A percentile compares a stretch with the other conserved stretches of the same genome.
Conservation (phyloP, 306 rosid species). For the Cucurbita ficifolia region DNA sequence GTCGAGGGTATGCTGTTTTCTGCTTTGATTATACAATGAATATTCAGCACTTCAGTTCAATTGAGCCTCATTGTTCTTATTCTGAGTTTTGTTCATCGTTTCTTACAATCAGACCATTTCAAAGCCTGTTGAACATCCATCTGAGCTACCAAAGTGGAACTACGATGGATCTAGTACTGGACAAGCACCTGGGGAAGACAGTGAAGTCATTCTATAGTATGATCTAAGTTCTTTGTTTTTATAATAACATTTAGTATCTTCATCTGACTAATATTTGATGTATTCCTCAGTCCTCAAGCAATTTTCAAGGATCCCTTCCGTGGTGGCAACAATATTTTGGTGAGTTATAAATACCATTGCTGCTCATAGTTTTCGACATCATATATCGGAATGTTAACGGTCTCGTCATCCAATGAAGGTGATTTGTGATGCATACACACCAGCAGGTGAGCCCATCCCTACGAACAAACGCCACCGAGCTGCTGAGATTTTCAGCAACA, state of each 20-base stretch:
- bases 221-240: constrained; percentile 13
- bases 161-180: constrained; percentile 99
- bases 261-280: constrained; percentile 7
- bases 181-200: constrained; percentile 96
- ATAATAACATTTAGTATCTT: not conserved
- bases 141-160: constrained; percentile 98
- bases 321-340: constrained; percentile 96
- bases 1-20: constrained; percentile 53
- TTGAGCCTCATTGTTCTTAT: constrained; percentile 6
- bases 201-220: constrained; percentile 99
- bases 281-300: constrained; percentile 71
- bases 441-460: constrained; percentile 86
- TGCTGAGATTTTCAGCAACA: constrained; percentile 64
- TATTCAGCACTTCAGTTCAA: not conserved
- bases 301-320: constrained; percentile 95
- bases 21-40: not conserved
- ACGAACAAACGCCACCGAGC: constrained; percentile 88
- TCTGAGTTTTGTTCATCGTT: constrained; percentile 6
- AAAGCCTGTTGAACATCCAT: constrained; percentile 81
- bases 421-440: constrained; percentile 81
- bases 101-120: constrained; percentile 54
- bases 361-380: not conserved
- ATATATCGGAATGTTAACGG: constrained; percentile 4
- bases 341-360: constrained; percentile 14
- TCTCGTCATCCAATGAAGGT: constrained; percentile 37